Conservation (phyloP, 768 basidiomycete species). For the Tephrocybe sp. region DNA sequence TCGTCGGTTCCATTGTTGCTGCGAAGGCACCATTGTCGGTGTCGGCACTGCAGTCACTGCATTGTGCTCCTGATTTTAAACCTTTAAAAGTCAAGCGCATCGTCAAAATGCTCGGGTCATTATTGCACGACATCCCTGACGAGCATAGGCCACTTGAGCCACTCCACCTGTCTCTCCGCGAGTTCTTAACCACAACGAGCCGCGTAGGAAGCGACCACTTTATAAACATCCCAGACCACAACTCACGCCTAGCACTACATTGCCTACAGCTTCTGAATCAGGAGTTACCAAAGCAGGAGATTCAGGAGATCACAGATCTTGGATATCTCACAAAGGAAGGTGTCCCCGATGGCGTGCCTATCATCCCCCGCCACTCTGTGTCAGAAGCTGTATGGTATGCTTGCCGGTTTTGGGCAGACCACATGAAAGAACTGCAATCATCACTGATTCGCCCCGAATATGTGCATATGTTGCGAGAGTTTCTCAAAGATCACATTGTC, state of each 20-base stretch:
- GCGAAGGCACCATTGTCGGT: slow-evolving; percentile 6
- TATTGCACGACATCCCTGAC: slow-evolving; percentile 3
- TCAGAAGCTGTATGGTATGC: slow-evolving; percentile 9
- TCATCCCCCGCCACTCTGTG: slow-evolving; percentile 1
- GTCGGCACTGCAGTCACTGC: slow-evolving; percentile 12
- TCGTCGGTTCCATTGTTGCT: slow-evolving; percentile 11
- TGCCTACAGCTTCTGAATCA: slow-evolving; percentile 8
- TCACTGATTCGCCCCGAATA: not conserved
- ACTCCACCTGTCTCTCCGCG: slow-evolving; percentile 5
- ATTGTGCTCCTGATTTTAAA: not conserved
- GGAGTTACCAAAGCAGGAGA: slow-evolving; percentile 3
- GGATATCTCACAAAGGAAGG: slow-evolving; percentile 3
- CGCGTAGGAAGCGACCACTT: not conserved
- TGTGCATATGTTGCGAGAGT: slow-evolving; percentile 1
- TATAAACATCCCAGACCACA: slow-evolving; percentile 3
- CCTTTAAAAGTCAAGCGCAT: slow-evolving; percentile 1
- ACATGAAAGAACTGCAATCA: slow-evolving; percentile 1
- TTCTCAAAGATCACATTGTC: slow-evolving; percentile 4
- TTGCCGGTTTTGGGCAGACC: slow-evolving; percentile 9
- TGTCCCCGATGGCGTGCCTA: slow-evolving; percentile 1
- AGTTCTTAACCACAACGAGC: slow-evolving; percentile 1
- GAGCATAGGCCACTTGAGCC: slow-evolving; percentile 2
- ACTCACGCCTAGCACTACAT: slow-evolving; percentile 1
- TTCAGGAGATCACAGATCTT: slow-evolving; percentile 1
- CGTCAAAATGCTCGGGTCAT: slow-evolving; percentile 1